Conservation (phyloP, 805 yeast genomes). For the Candida alai region DNA sequence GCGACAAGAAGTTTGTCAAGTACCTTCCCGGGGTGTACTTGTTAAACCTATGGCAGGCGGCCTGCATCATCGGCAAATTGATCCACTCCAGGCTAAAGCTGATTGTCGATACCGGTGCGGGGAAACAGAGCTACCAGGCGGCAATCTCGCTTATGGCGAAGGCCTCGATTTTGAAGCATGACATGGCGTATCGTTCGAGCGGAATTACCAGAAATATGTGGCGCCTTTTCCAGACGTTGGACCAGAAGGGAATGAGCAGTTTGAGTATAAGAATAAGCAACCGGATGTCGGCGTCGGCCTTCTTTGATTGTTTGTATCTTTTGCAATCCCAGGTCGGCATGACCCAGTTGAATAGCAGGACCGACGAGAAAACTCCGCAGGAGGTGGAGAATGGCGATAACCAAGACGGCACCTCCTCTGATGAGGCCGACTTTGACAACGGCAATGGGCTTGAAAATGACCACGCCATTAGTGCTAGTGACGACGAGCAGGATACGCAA, state of each 20-base stretch:
- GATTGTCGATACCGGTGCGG: constrained; percentile 65
- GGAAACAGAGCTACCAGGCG: constrained; percentile 61
- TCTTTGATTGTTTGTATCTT: constrained; percentile 85
- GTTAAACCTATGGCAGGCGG: constrained; percentile 86
- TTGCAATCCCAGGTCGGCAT: constrained; percentile 86
- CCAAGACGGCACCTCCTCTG: constrained; percentile 23
- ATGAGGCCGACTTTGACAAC: constrained; percentile 20
- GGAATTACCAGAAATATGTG: constrained; percentile 94
- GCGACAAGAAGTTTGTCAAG: constrained; percentile 60
- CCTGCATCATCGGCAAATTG: constrained; percentile 76
- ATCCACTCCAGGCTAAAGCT: constrained; percentile 69
- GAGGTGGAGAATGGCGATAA: constrained; percentile 25
- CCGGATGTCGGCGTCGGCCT: constrained; percentile 88
- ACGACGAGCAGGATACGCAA: constrained; percentile 11
- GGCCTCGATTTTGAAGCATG: constrained; percentile 87
- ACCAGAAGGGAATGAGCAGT: constrained; percentile 44
- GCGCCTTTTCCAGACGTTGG: constrained; percentile 73
- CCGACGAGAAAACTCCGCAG: constrained; percentile 19
- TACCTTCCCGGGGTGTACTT: constrained; percentile 83
- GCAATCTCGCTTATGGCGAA: constrained; percentile 68
- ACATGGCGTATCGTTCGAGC: constrained; percentile 86
- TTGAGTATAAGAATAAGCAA: constrained; percentile 61
- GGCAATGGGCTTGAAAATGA: constrained; percentile 13
- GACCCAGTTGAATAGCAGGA: constrained; percentile 50
- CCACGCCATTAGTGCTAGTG: constrained; percentile 21